Conservation (phyloP, 495 filamentous ascomycete genomes). For the Aspergillus saccharolyticus region DNA sequence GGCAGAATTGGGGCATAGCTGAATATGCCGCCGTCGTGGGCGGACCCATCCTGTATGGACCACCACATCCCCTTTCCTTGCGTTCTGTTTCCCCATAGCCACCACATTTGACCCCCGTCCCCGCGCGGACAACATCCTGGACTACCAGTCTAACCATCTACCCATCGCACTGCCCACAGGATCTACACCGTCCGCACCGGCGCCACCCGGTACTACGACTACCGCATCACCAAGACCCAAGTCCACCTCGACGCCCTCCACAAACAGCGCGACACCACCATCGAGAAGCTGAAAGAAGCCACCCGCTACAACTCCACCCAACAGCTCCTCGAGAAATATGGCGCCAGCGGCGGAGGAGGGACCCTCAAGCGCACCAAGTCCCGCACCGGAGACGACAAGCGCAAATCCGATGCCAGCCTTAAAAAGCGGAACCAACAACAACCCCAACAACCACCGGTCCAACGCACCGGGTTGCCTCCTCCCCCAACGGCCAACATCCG, state of each 20-base stretch:
- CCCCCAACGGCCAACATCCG: conserved; percentile 86
- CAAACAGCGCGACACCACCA: conserved; percentile 74
- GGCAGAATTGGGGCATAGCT: conserved; percentile 64
- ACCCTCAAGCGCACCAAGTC: conserved; percentile 31
- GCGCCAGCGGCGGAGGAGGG: conserved; percentile 55
- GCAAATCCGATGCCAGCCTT: conserved; percentile 21
- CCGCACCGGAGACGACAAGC: not conserved
- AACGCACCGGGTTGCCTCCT: conserved; percentile 60
- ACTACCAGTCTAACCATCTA: not conserved
- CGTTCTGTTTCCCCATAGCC: too few species aligned
- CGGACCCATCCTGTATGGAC: conserved; percentile 74
- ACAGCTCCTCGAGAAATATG: conserved; percentile 91
- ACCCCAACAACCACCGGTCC: conserved; percentile 22
- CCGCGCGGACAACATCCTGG: not conserved
- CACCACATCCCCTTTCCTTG: not conserved
- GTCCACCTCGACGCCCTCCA: conserved; percentile 66
- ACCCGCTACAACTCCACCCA: conserved; percentile 95
- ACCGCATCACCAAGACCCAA: conserved; percentile 65
- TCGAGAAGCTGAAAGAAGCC: conserved; percentile 87
- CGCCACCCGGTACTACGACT: conserved; percentile 68
- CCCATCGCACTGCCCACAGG: conserved; percentile 26
- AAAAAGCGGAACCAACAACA: conserved; percentile 22
- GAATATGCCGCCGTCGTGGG: conserved; percentile 76
- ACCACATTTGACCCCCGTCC: not conserved
- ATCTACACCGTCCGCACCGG: conserved; percentile 62